A percentile compares a stretch with the other conserved stretches of the same genome.
phyloP scores from a whole-genome alignment of 2,329 filamentous ascomycete species.

The Alternaria infectoria region DNA sequence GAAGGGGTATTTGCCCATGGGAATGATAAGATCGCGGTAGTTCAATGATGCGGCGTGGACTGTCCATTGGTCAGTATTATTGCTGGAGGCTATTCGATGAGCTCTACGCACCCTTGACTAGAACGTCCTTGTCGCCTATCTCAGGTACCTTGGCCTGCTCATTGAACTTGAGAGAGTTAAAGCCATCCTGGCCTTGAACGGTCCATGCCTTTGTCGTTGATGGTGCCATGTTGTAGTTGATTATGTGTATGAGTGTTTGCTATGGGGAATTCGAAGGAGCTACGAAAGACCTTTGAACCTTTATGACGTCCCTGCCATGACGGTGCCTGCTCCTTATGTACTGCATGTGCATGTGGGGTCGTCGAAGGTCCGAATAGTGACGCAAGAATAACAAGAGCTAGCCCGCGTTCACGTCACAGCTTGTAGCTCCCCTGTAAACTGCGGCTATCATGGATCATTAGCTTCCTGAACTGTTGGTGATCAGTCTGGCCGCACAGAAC shows the following conservation, averaged over 20 bases:
- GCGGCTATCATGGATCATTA: conserved; percentile 3
- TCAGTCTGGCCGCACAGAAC: neutral
- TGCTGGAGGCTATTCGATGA: neutral
- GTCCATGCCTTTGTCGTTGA: conserved; percentile 64
- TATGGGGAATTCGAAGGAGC: neutral
- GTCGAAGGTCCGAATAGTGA: conserved; percentile 22
- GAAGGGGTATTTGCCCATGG: conserved; percentile 56
- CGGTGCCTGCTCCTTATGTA: conserved; percentile 14
- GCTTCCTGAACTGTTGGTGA: neutral
- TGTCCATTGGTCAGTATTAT: conserved; percentile 25
- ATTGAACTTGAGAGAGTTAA: conserved; percentile 66
- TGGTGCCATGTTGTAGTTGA: conserved; percentile 42
- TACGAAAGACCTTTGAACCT: neutral
- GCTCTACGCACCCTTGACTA: conserved; percentile 64
- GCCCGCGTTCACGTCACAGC: conserved; percentile 9
- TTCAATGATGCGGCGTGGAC: conserved; percentile 58
- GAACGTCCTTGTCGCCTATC: conserved; percentile 72
- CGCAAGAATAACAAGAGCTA: conserved; percentile 24
- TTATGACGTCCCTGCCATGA: conserved; percentile 2
- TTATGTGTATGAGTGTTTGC: neutral
- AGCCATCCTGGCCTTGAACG: conserved; percentile 61
- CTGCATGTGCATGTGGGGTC: conserved; percentile 22
- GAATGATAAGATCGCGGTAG: conserved; percentile 58
- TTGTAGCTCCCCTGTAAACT: conserved; percentile 6
- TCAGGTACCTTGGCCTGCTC: conserved; percentile 61